A percentile compares a stretch with the other conserved stretches of the same genome.
These are phyloP conservation scores for Daldinia sp. DNA, from an alignment of 2,329 filamentous ascomycete genomes.

Conservation along the genomic window DNA sequence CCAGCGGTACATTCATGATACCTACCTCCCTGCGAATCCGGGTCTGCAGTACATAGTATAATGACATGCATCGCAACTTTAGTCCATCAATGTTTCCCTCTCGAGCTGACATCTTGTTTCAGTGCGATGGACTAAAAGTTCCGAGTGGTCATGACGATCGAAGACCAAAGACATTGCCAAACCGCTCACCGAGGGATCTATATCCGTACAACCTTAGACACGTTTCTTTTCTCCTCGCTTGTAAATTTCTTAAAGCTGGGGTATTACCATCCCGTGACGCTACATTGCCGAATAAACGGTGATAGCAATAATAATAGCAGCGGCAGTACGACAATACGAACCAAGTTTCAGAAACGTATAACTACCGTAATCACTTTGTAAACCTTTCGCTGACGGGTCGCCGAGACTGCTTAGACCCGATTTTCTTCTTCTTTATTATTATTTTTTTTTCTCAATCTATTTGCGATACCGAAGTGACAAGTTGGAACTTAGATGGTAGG, in stretches of 20 bases:
- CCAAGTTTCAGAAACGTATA: constrained; percentile 14
- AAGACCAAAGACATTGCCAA: not conserved
- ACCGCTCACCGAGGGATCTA: constrained; percentile 10
- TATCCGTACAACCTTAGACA: constrained; percentile 7
- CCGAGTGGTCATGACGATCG: not conserved
- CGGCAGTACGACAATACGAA: constrained; percentile 2
- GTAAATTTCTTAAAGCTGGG: constrained; percentile 19
- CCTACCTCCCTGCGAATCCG: not conserved
- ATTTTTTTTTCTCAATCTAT: constrained; percentile 23
- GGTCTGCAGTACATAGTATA: not conserved
- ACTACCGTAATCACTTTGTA: constrained; percentile 21
- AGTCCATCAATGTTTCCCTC: not conserved
- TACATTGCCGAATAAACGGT: constrained; percentile 14
- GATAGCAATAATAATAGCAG: not conserved
- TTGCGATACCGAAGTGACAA: constrained; percentile 34
- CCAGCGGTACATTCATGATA: not conserved
- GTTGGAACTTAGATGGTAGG: constrained; percentile 9
- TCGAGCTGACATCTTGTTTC: not conserved
- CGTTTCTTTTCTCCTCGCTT: not conserved
- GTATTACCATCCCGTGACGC: constrained; percentile 22
- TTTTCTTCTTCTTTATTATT: not conserved
- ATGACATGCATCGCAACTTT: not conserved
- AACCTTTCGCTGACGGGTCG: constrained; percentile 16
- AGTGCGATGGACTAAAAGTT: not conserved
- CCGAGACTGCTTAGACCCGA: constrained; percentile 12